Evolutionary conservation across 345 rosid species (phyloP).

Genomic region (Syzygium aqueum): DNA sequence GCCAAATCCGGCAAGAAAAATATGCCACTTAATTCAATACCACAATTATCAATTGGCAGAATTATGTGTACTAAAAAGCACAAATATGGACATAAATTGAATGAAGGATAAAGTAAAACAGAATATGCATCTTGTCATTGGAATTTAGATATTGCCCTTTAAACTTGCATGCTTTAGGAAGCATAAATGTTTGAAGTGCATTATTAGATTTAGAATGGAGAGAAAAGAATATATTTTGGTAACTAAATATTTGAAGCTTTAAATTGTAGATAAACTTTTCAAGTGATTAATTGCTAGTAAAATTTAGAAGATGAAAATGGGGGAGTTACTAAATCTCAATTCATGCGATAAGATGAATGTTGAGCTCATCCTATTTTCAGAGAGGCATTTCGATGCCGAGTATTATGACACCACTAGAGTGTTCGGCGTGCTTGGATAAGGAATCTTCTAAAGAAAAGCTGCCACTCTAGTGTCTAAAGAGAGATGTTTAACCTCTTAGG

Average conservation of each 20-base stretch:
- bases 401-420: slow-evolving; percentile 21
- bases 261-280: not conserved
- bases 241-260: not conserved
- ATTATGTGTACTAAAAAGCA: not conserved
- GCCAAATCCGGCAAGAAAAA: not conserved
- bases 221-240: not conserved
- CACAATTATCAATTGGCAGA: not conserved
- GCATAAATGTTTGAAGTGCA: accelerated
- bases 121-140: accelerated
- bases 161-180: not conserved
- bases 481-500: slow-evolving; percentile 45
- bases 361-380: slow-evolving; percentile 6
- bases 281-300: no score
- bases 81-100: accelerated
- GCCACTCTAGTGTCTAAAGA: slow-evolving; percentile 25
- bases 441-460: slow-evolving; percentile 31
- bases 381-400: slow-evolving; percentile 38
- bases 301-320: not conserved
- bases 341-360: not conserved
- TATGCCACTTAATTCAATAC: not conserved
- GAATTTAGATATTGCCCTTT: not conserved
- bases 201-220: not conserved
- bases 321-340: no score
- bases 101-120: not conserved
- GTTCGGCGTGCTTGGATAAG: slow-evolving; percentile 37